These are phyloP conservation scores for Penicillium rolfsii DNA, from an alignment of 2,329 filamentous ascomycete species.

Conservation along the genomic window DNA sequence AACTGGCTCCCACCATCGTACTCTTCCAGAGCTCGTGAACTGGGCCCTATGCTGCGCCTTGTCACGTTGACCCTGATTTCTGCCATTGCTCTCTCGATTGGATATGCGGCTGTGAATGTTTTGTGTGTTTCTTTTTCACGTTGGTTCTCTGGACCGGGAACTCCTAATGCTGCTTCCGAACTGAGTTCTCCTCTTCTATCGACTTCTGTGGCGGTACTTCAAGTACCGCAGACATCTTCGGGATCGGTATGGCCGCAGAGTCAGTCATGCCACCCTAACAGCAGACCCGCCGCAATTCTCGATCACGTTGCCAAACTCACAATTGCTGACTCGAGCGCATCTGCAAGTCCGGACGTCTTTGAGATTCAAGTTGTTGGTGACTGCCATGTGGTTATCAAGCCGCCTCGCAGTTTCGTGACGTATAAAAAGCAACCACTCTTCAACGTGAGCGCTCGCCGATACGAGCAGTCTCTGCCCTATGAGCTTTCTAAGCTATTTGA, in stretches of 20 bases:
- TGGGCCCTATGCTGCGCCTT: constrained; percentile 35
- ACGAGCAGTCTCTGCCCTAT: constrained; percentile 47
- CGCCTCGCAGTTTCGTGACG: constrained; percentile 48
- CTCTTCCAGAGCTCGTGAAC: constrained; percentile 25
- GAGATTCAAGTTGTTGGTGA: constrained; percentile 59
- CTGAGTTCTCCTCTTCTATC: constrained; percentile 24
- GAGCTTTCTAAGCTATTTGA: constrained; percentile 56
- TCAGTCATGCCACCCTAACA: constrained; percentile 24
- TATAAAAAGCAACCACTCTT: constrained; percentile 53
- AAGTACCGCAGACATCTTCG: constrained; percentile 31
- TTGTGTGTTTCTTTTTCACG: constrained; percentile 32
- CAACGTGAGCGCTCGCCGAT: constrained; percentile 53
- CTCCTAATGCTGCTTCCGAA: constrained; percentile 26
- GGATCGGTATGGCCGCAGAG: constrained; percentile 28
- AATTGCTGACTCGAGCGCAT: constrained; percentile 26
- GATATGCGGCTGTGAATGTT: constrained; percentile 35
- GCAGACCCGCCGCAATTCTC: constrained; percentile 23
- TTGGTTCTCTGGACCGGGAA: constrained; percentile 28
- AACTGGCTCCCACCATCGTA: constrained; percentile 32
- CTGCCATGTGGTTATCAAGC: constrained; percentile 57
- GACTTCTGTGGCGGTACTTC: constrained; percentile 25
- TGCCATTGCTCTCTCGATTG: constrained; percentile 35
- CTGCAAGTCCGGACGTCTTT: constrained; percentile 47
- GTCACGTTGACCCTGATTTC: constrained; percentile 34
- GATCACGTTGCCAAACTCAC: constrained; percentile 33